Base-by-base conservation (phyloP, 2,329 filamentous ascomycete genomes). In the Diaporthe humulicola region DNA sequence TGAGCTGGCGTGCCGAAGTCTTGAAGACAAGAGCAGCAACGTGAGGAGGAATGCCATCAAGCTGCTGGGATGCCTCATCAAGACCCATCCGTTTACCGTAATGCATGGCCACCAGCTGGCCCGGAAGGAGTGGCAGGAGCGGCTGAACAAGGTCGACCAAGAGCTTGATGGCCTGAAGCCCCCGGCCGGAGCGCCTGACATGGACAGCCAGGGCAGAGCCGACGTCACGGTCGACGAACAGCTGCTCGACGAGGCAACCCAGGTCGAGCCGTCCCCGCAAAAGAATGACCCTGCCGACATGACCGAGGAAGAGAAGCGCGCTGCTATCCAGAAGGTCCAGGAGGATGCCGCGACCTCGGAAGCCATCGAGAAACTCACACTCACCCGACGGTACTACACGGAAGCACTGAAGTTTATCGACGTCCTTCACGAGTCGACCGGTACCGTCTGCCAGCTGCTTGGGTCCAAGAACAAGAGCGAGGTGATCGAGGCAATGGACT, bases 401-500 rank as follows among this genome's bases (percentile, higher is more conserved):
- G 96, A 98, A 81, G 97, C 96, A 4, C 89, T 98, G 76, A 94
- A 93, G 77, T 99, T 99, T 81, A 98, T 99, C 78, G 93, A 98
- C 76, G 93, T 97, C 8, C 88, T 99, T 30, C 95, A 98, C 78
- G 91, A 93, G 15, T 94, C 95, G 30, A 97, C 95, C 1, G 89
- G 90, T 12, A 92, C 92, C 2, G 93, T 98, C 45, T 95, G 93
- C 77, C 96, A 98, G 83, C 89, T 99, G 25, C 89, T 99, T 4
- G 95, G 95, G 8, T 97, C 97, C 40, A 95, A 94, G 81, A 99
- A 99, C 87, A 99, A 99, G 88, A 98, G 95, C 79, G 97, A 99
- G 83, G 94, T 98, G 36, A 98, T 99, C 76, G 97, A 99, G 83
- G 97, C 97, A 22, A 99, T 99, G 92, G 97, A 99, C 82, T 99